A percentile compares a stretch with the other conserved stretches of the same genome.
Evolutionary conservation across 768 basidiomycete species (phyloP).

Genomic region (Agrocybe pediades): DNA sequence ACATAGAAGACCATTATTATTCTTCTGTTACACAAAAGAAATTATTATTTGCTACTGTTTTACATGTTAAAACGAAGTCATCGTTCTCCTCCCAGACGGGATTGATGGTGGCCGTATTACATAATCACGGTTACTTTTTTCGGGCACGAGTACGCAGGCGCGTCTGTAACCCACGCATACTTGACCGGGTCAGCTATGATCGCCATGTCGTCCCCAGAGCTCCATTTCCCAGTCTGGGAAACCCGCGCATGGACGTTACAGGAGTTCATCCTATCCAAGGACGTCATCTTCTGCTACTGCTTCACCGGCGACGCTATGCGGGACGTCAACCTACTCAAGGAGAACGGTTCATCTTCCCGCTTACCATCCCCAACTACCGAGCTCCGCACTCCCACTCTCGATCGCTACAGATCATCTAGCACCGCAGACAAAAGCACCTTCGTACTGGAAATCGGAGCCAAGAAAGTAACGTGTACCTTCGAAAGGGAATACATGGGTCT

Average conservation of each 20-base stretch:
- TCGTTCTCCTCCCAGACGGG: no score
- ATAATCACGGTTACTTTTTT: no score
- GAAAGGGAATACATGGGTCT: neutral
- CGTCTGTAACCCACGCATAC: slow-evolving; percentile 7
- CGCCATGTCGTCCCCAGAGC: slow-evolving; percentile 5
- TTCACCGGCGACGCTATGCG: slow-evolving; percentile 5
- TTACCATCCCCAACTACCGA: slow-evolving; percentile 5
- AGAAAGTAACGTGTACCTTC: slow-evolving; percentile 4
- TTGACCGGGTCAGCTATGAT: slow-evolving; percentile 2
- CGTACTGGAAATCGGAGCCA: slow-evolving; percentile 1
- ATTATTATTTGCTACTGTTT: no score
- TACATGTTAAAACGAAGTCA: no score
- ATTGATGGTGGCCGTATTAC: no score
- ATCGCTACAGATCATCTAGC: neutral
- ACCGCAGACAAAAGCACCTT: slow-evolving; percentile 3
- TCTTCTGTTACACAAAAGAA: no score
- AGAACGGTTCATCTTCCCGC: neutral
- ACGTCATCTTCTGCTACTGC: slow-evolving; percentile 7
- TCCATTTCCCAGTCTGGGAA: slow-evolving; percentile 10
- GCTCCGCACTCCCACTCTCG: slow-evolving; percentile 4
- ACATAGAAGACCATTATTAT: no score
- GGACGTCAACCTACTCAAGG: slow-evolving; percentile 3
- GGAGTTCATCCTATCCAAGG: slow-evolving; percentile 8
- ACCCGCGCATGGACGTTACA: slow-evolving; percentile 11
- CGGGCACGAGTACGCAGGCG: no score